Evolutionary conservation across 2,329 filamentous ascomycete species (phyloP).

Genomic region (Microsporum ferrugineum): DNA sequence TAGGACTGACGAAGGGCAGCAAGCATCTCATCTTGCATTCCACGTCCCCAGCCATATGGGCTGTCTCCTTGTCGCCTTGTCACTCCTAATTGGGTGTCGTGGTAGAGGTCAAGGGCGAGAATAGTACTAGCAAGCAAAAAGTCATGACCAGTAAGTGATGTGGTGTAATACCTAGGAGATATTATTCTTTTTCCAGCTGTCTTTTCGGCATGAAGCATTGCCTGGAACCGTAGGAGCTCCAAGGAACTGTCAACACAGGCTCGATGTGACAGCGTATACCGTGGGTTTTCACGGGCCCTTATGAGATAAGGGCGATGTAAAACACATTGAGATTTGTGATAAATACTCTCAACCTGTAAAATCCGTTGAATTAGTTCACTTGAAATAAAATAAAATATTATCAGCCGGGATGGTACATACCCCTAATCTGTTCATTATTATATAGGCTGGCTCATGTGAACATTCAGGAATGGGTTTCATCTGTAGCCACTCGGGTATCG

Average conservation of each 20-base stretch:
- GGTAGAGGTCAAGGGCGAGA: slow-evolving; percentile 69
- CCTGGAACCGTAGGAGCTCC: slow-evolving; percentile 66
- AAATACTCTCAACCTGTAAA: slow-evolving; percentile 58
- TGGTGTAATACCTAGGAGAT: slow-evolving; percentile 66
- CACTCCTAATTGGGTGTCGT: slow-evolving; percentile 32
- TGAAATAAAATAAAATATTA: slow-evolving; percentile 4
- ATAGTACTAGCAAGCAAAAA: slow-evolving; percentile 80
- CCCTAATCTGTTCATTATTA: slow-evolving; percentile 72
- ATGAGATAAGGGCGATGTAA: slow-evolving; percentile 78
- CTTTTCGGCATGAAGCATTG: slow-evolving; percentile 62
- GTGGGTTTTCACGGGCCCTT: slow-evolving; percentile 63
- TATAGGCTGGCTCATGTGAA: slow-evolving; percentile 54
- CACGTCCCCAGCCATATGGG: slow-evolving; percentile 38
- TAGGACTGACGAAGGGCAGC: slow-evolving; percentile 58
- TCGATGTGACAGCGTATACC: slow-evolving; percentile 73
- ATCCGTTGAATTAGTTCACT: slow-evolving; percentile 7
- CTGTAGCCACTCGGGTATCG: slow-evolving; percentile 68
- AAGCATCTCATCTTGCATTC: slow-evolving; percentile 60
- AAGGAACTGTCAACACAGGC: slow-evolving; percentile 79
- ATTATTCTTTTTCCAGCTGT: slow-evolving; percentile 59
- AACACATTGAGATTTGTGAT: slow-evolving; percentile 78
- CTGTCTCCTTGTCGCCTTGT: slow-evolving; percentile 27
- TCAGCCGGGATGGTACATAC: slow-evolving; percentile 19
- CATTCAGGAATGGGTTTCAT: slow-evolving; percentile 63
- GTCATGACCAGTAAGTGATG: slow-evolving; percentile 68